Percentiles rank a stretch among this genome's conserved stretches.
phyloP scores from a whole-genome alignment of 164 flowering plant species.

The Chimonanthus praecox region DNA sequence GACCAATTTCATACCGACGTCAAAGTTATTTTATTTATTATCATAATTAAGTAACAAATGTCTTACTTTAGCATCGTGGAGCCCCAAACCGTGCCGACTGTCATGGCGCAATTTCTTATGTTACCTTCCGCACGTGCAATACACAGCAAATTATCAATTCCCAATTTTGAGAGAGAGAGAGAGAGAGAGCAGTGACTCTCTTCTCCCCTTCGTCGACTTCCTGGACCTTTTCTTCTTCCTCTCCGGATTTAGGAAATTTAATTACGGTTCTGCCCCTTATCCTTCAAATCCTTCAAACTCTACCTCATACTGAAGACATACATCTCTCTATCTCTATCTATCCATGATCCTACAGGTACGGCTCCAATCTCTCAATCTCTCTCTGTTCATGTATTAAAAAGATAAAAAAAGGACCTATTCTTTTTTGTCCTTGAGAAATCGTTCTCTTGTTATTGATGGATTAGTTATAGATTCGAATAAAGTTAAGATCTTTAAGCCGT shows the following conservation, averaged over 20 bases:
- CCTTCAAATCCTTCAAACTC: background rate
- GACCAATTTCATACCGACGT: too few relatives aligned
- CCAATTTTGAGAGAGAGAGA: too few relatives aligned
- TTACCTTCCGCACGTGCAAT: too few relatives aligned
- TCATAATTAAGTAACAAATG: too few relatives aligned
- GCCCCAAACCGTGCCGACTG: too few relatives aligned
- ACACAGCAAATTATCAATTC: too few relatives aligned
- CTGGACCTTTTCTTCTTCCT: background rate
- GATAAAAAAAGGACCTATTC: background rate
- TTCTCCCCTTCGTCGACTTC: background rate
- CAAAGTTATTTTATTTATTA: too few relatives aligned
- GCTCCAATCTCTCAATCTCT: background rate
- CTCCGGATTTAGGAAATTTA: background rate
- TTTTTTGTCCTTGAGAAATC: background rate
- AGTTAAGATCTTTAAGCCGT: background rate
- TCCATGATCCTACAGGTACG: background rate
- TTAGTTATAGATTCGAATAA: background rate
- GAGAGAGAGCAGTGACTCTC: background rate
- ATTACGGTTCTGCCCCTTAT: background rate
- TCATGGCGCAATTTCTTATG: too few relatives aligned
- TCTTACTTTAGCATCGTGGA: too few relatives aligned
- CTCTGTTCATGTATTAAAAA: background rate
- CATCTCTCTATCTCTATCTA: background rate
- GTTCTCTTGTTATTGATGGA: background rate
- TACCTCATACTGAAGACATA: background rate